Conservation (phyloP, 768 basidiomycete genomes). For the Gautieria morchelliformis region DNA sequence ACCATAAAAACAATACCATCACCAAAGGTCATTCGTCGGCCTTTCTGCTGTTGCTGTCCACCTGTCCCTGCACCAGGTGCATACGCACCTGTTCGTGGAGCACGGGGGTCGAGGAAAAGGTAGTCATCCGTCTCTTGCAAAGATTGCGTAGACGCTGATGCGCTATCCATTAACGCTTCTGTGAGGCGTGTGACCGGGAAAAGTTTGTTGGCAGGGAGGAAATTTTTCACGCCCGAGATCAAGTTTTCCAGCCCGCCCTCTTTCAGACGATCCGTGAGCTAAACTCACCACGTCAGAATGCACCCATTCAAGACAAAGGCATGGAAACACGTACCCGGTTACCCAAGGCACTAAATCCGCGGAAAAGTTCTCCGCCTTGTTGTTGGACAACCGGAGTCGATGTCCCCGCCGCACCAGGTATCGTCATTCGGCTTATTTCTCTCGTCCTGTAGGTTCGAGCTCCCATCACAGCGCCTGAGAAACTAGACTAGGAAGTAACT, state of each 20-base stretch:
- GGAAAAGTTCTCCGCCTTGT: constrained; percentile 81
- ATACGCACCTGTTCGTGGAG: constrained; percentile 45
- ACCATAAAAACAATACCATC: constrained; percentile 92
- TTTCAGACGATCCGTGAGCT: constrained; percentile 90
- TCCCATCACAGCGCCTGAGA: neutral
- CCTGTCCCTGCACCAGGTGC: constrained; percentile 24
- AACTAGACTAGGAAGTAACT: constrained; percentile 5
- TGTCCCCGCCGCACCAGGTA: constrained; percentile 52
- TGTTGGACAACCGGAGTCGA: constrained; percentile 62
- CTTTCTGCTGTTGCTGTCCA: constrained; percentile 26
- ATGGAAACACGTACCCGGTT: constrained; percentile 52
- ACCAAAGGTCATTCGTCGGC: constrained; percentile 61
- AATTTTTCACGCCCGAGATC: constrained; percentile 96
- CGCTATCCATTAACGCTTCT: constrained; percentile 97
- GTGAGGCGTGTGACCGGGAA: constrained; percentile 86
- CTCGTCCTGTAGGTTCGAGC: constrained; percentile 38
- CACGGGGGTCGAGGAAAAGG: constrained; percentile 86
- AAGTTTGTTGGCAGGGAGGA: constrained; percentile 90
- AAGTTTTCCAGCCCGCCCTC: constrained; percentile 96
- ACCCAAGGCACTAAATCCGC: constrained; percentile 87
- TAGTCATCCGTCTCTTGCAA: constrained; percentile 95
- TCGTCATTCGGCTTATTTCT: constrained; percentile 89
- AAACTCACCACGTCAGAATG: constrained; percentile 1
- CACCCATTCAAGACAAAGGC: neutral
- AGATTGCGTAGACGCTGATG: constrained; percentile 87